These are phyloP conservation scores for Plasmodium cynomolgi DNA, from an alignment of 169 alveolate species.

Conservation along the genomic window DNA sequence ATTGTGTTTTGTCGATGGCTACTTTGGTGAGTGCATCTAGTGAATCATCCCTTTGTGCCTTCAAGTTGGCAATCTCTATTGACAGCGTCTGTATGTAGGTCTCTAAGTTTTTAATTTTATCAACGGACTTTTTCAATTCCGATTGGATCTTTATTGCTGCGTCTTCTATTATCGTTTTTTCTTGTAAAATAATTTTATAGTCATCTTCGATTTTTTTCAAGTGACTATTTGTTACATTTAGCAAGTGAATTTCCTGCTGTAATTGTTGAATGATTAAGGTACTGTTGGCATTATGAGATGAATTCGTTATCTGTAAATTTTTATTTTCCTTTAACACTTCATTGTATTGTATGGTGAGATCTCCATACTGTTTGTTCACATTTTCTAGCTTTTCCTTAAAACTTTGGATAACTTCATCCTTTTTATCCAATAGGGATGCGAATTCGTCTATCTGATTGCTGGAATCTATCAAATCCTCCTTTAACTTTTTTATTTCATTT, in stretches of 20 bases:
- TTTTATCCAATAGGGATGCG: conserved; percentile 63
- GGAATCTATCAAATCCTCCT: conserved; percentile 61
- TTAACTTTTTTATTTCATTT: conserved; percentile 57
- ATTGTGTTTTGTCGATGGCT: conserved; percentile 73
- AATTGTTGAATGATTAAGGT: conserved; percentile 57
- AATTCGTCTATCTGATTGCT: conserved; percentile 69
- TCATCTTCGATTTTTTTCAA: conserved; percentile 69
- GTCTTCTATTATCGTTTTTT: conserved; percentile 67
- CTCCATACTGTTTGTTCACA: conserved; percentile 34
- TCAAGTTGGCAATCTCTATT: conserved; percentile 35
- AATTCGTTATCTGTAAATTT: conserved; percentile 38
- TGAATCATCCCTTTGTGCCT: conserved; percentile 67
- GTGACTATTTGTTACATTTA: conserved; percentile 50
- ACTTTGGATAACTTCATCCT: conserved; percentile 57
- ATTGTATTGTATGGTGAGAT: conserved; percentile 27
- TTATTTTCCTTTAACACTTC: conserved; percentile 63
- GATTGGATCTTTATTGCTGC: conserved; percentile 75
- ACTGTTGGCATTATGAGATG: conserved; percentile 59
- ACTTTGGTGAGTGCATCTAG: conserved; percentile 71
- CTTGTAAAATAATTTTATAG: conserved; percentile 59
- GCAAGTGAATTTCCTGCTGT: conserved; percentile 66
- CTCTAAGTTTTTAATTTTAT: conserved; percentile 61
- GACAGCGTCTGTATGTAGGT: conserved; percentile 64
- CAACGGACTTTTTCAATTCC: conserved; percentile 72
- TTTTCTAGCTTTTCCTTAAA: conserved; percentile 42